phyloP scores from a whole-genome alignment of 106 monocot genomes.

The Gastrodia elata region DNA sequence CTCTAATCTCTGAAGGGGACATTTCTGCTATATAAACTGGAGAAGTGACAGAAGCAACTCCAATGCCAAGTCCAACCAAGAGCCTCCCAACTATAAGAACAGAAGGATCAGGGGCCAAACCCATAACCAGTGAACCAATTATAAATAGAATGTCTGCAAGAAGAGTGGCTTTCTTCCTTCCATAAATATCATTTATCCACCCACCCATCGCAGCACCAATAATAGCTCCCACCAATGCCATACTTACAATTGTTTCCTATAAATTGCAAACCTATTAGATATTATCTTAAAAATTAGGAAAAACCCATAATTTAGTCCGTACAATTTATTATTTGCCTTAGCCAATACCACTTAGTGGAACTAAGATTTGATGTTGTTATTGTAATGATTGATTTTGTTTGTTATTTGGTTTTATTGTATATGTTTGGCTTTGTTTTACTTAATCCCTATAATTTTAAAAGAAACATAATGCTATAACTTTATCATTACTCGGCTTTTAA shows the following conservation, averaged over 20 bases:
- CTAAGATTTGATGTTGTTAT: too few species aligned
- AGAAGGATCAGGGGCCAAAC: slow-evolving; percentile 64
- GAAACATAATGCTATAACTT: too few species aligned
- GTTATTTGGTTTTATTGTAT: too few species aligned
- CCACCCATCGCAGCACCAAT: slow-evolving; percentile 78
- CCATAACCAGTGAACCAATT: slow-evolving; percentile 77
- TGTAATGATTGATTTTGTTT: too few species aligned
- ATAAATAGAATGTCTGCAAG: slow-evolving; percentile 67
- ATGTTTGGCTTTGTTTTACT: too few species aligned
- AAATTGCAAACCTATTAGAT: neutral
- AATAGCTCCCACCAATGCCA: slow-evolving; percentile 87
- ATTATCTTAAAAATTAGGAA: neutral
- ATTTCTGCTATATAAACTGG: slow-evolving; percentile 95
- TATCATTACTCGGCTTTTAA: too few species aligned
- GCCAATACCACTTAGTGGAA: too few species aligned
- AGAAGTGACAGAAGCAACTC: slow-evolving; percentile 86
- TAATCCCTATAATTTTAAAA: too few species aligned
- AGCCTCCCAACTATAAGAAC: slow-evolving; percentile 81
- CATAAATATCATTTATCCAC: slow-evolving; percentile 85
- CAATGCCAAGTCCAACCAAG: slow-evolving; percentile 78
- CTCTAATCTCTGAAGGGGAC: slow-evolving; percentile 93
- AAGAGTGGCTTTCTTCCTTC: slow-evolving; percentile 82
- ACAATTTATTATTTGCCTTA: too few species aligned
- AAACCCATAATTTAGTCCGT: too few species aligned
- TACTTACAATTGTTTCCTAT: slow-evolving; percentile 97